Evolutionary conservation across 73 alveolate genomes (phyloP), one percentile per base, ranked within the genome.

Genomic region (Paramecium sonneborni): DNA sequence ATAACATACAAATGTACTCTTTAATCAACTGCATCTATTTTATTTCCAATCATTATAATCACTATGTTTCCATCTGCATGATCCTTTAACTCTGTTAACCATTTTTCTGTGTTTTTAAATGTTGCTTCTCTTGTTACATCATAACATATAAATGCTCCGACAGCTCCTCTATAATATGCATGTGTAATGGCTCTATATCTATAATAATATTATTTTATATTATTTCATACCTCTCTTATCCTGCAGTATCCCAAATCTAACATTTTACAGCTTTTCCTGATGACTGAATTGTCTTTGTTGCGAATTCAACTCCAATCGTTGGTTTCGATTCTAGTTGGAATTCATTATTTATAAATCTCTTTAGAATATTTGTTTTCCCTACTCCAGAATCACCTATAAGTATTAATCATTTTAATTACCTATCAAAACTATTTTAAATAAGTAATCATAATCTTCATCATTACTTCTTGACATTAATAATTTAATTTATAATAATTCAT

Each of bases 251-350:
- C 98, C 98, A 96, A 23, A 96, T 95, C 87, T 95, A 95, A 43
- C 97, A 96, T 94, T 96, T 97, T 12, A 96, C 92, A 3, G 93
- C 70, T 56, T 92, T 87, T 5, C 96, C 97, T 91, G 91, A 95
- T 34, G 93, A 30, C 20, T 79, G 85, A 21, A 97, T 68, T 10
- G 95, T 69, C 86, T 97, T 97, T 20, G 98, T 92, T 0, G 98
- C 98, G 91, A 97, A 97, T 89, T 96, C 99, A 0, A 96, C 99
- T 24, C 98, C 99, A 28, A 96, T 96, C 11, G 99, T 97, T 34
- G 98, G 95, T 62, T 90, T 93, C 34, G 96, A 85, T 85, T 95
- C 96, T 11, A 93, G 39, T 52, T 85, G 69, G 69, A 95, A 95
- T 52, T 95, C 97, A 57, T 93, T 93, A 32, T 94, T 95, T 15